Base-by-base conservation (phyloP, 1,284 basidiomycete species). In the Cutaneotrichosporon mucoides region DNA sequence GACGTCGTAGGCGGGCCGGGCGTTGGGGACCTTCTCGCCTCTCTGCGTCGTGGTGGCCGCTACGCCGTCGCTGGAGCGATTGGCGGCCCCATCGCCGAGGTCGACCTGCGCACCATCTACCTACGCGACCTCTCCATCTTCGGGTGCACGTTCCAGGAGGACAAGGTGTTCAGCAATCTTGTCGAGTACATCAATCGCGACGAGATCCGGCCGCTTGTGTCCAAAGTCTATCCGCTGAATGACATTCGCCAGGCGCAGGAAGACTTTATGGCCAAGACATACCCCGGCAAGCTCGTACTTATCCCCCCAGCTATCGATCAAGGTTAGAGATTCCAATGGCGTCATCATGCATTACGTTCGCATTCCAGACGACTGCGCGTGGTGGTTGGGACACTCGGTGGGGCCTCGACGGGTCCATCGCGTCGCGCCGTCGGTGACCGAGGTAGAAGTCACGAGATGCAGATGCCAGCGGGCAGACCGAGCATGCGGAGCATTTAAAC, bases 21-120 rank as follows among this genome's bases (percentile, higher is more conserved):
- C 11, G 55, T 56, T 2, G 11, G 33, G 8, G 9, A 12, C 35
- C 55, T 56, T 3, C 55, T 56, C 7, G 33, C 46, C 40, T 2
- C 34, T 5, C 47, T 56, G 15, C 38, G 24, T 13, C 55, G 55
- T 3, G 55, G 55, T 9, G 55, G 55, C 1, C 55, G 55, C n/a
- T 56, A 56, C 41, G 55, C 48, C 35, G 40, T 56, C 34, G 55
- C 55, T 1, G 55, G 55, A 5, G 55, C 55, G 2, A 56, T 56
- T 9, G 55, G 47, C 24, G 55, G 55, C 1, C 55, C 55, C 2
- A 37, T 56, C 7, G 41, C 55, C n/a, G 11, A 44, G 12, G 35
- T 56, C 35, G 55, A 56, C 47, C 55, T 56, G 13, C 55, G 55
- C n/a, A 56, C 55, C 8, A 42, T 56, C 33, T 56, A 56, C n/a